A percentile compares a stretch with the other conserved stretches of the same genome.
Conservation (phyloP, 2,329 filamentous ascomycete genomes). For the Calycina herbarum region DNA sequence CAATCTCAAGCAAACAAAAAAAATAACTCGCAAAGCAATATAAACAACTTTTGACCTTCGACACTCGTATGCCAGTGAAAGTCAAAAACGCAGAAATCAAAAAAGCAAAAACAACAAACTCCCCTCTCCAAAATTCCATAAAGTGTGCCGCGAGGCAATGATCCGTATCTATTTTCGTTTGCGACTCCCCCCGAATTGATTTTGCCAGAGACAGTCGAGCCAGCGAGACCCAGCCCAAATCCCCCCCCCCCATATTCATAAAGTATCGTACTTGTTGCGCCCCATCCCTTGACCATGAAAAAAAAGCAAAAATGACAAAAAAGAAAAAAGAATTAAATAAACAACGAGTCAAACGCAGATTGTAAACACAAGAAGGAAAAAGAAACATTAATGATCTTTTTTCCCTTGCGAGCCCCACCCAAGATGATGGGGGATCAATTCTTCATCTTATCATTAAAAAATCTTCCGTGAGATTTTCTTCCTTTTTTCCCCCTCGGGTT, state of each 20-base stretch:
- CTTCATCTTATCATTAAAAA: neutral
- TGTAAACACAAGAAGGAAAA: constrained; percentile 2
- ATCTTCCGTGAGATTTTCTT: neutral
- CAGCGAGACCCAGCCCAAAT: neutral
- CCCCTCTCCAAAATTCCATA: neutral
- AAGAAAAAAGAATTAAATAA: constrained; percentile 6
- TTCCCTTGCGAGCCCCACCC: neutral
- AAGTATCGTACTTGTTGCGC: neutral
- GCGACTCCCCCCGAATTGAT: neutral
- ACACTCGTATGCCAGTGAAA: no score
- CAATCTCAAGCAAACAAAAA: no score
- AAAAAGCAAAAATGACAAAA: neutral
- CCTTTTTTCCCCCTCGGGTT: neutral
- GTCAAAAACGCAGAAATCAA: no score
- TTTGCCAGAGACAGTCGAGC: neutral
- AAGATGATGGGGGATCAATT: constrained; percentile 4
- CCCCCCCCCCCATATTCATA: neutral
- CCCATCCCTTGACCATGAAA: neutral
- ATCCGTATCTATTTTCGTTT: neutral
- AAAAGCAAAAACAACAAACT: neutral
- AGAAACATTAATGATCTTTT: neutral
- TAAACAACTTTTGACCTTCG: no score
- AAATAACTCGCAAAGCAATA: no score
- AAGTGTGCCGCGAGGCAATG: constrained; percentile 3
- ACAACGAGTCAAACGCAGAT: neutral